A percentile compares a stretch with the other conserved stretches of the same genome.
Evolutionary conservation across 176 grass and related monocot genomes (phyloP).

Genomic region (Dendrocalamus sinicus): DNA sequence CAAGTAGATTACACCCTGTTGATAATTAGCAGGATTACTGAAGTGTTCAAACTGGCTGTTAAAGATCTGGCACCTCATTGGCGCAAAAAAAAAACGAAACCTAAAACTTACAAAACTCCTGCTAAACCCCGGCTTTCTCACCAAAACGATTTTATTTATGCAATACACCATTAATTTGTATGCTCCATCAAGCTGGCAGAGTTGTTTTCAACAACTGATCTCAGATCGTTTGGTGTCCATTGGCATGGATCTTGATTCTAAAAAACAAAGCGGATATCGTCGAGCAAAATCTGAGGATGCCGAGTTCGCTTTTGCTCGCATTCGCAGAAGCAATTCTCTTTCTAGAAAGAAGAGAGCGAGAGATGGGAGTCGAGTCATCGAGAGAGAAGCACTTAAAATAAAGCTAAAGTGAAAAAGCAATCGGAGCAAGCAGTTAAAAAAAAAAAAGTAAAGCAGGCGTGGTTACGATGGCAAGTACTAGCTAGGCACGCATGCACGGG

Average conservation of each 20-base stretch:
- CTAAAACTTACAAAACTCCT: no score
- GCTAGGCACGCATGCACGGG: not conserved
- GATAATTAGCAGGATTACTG: no score
- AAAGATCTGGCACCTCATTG: no score
- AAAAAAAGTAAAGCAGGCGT: not conserved
- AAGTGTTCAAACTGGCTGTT: no score
- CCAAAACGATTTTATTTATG: not conserved
- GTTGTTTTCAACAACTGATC: not conserved
- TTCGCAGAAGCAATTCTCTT: constrained; percentile 34
- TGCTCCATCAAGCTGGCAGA: not conserved
- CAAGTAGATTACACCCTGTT: no score
- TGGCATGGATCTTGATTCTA: not conserved
- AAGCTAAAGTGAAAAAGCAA: not conserved
- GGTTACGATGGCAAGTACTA: constrained; percentile 19
- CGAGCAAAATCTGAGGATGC: not conserved
- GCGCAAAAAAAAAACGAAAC: no score
- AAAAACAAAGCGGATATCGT: not conserved
- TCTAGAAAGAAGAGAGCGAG: constrained; percentile 52
- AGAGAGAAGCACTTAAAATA: not conserved
- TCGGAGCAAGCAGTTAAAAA: not conserved
- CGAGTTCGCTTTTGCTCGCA: not conserved
- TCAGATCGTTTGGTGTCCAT: not conserved
- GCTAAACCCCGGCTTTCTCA: not conserved
- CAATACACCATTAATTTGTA: not conserved
- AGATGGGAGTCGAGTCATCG: not conserved